Base-by-base conservation (phyloP, 208 protist genomes). In the Wallacemonas sp. region DNA sequence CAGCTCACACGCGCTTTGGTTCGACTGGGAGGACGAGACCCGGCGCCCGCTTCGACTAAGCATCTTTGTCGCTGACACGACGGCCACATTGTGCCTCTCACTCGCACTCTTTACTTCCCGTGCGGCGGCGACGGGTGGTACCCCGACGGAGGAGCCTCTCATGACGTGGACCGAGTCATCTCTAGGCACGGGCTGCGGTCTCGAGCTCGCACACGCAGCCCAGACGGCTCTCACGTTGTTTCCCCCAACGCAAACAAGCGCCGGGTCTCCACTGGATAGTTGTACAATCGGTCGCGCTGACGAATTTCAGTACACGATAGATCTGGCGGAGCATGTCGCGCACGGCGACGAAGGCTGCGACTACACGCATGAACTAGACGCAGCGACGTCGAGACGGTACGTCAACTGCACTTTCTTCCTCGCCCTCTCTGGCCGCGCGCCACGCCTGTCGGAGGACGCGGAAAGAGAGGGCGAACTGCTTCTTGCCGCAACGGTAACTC, bases 41-140 rank as follows among this genome's bases (percentile, higher is more conserved):
- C 57, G 50, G 30, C 62, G 13, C 10, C 39, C 33, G 12, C 60
- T 62, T 26, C 52, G 61, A 3, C 53, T 71, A 17, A 50, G 3
- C 32, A 12, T 70, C 10, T 70, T 70, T 27, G 19, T 70, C 1
- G 71, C 39, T 10, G 71, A 76, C 60, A 59, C 69, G 52, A 71
- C 52, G 9, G 34, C 41, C 41, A 27, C 26, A 0, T 29, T 60
- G 1, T 70, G 71, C 63, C 12, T 76, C 27, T 30, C 58, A 17
- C 60, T 63, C 0, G 64, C 65, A 15, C 27, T 77, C 21, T 72
- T 72, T 53, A 15, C 65, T 3, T 38, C 27, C n/a, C 22, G 9
- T 21, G 22, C 1, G 8, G 34, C 36, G 21, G 66, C 66, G 24
- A 29, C 10, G 5, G 10, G 8, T 6, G 10, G 17, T 8, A 17